phyloP scores from a whole-genome alignment of 345 rosid species.

The Salix exigua region DNA sequence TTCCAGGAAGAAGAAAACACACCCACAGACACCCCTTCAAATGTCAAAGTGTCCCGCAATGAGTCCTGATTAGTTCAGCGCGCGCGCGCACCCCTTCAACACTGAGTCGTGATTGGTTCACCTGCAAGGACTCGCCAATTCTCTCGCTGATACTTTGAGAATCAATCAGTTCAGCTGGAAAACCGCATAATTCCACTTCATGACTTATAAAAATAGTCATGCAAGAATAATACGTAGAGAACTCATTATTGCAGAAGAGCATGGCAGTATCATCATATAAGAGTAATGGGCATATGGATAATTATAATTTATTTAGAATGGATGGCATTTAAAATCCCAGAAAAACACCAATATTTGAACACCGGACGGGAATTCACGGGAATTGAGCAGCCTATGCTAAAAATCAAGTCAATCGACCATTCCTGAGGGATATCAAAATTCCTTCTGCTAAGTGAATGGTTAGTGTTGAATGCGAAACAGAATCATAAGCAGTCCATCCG shows the following conservation, averaged over 20 bases:
- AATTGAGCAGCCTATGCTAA: no score
- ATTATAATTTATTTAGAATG: background rate
- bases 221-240: no score
- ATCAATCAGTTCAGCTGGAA: no score
- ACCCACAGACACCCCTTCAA: no score
- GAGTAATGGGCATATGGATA: no score
- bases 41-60: background rate
- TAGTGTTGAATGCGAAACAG: background rate
- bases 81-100: no score
- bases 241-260: background rate
- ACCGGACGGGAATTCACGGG: background rate
- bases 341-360: background rate
- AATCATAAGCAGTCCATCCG: background rate
- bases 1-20: background rate
- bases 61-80: background rate
- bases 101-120: background rate
- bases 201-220: background rate
- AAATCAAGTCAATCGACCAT: background rate
- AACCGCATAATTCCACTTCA: no score
- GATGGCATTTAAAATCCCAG: background rate
- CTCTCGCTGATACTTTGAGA: background rate
- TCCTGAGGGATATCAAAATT: background rate
- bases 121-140: background rate
- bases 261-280: background rate
- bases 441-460: background rate